Percentiles rank a stretch among this genome's conserved stretches.
Conservation (phyloP, 768 basidiomycete genomes). For the Phanerodontia chrysosporium region DNA sequence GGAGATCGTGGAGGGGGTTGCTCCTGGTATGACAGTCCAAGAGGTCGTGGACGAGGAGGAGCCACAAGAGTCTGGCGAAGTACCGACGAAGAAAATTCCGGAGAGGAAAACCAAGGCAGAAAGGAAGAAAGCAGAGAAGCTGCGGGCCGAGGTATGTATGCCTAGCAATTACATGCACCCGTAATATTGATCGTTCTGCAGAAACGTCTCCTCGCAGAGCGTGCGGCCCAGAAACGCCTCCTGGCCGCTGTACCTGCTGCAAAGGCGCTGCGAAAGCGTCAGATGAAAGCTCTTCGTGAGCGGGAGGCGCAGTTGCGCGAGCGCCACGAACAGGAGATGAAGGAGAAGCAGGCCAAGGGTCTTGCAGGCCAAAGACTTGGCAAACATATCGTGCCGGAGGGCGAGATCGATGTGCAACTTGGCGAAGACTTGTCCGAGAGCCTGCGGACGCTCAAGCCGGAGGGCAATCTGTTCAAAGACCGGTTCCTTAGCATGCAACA, state of each 20-base stretch:
- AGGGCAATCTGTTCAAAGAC: constrained; percentile 91
- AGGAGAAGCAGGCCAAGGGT: constrained; percentile 55
- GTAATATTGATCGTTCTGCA: constrained; percentile 21
- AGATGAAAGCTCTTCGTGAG: constrained; percentile 32
- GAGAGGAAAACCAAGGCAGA: constrained; percentile 62
- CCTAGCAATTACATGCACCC: constrained; percentile 33
- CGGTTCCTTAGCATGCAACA: constrained; percentile 86
- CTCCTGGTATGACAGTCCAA: constrained; percentile 59
- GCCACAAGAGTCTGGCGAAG: constrained; percentile 25
- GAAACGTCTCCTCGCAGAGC: constrained; percentile 64
- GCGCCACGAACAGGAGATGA: constrained; percentile 39
- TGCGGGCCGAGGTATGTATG: constrained; percentile 42
- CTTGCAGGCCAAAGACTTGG: constrained; percentile 74
- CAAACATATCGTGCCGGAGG: constrained; percentile 70
- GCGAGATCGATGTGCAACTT: constrained; percentile 77
- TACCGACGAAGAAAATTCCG: constrained; percentile 37
- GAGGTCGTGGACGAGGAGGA: constrained; percentile 32
- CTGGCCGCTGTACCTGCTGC: constrained; percentile 53
- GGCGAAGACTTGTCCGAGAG: constrained; percentile 88
- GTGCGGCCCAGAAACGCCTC: constrained; percentile 56
- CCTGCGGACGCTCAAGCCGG: constrained; percentile 82
- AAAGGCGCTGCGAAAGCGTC: constrained; percentile 45
- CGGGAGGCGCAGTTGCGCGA: constrained; percentile 35
- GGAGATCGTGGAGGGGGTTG: constrained; percentile 32
- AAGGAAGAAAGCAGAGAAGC: constrained; percentile 58